Percentiles rank a stretch among this genome's conserved stretches.
Conservation (phyloP, 2,329 filamentous ascomycete species). For the Diplodia sapinea region DNA sequence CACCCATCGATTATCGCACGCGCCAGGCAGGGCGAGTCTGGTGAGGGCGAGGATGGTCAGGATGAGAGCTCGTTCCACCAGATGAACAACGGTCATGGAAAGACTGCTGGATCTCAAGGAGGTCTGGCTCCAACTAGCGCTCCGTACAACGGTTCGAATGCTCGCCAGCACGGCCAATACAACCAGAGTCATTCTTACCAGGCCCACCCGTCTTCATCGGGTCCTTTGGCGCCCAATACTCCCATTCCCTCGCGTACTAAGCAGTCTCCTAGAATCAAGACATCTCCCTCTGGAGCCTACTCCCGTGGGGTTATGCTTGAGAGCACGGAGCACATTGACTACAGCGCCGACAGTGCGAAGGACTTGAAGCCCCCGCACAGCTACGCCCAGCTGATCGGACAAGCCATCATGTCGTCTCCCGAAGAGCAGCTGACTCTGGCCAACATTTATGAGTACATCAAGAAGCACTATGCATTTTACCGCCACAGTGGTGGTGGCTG, state of each 20-base stretch:
- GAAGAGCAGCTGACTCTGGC: slow-evolving; percentile 90
- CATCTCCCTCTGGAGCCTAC: slow-evolving; percentile 53
- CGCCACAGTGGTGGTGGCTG: slow-evolving; percentile 83
- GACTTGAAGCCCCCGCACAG: slow-evolving; percentile 96
- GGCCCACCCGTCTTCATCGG: slow-evolving; percentile 25
- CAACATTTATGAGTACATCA: slow-evolving; percentile 94
- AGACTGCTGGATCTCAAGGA: slow-evolving; percentile 34
- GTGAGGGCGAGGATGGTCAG: slow-evolving; percentile 44
- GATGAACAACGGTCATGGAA: slow-evolving; percentile 29
- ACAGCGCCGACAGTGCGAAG: slow-evolving; percentile 81
- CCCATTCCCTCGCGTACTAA: slow-evolving; percentile 46
- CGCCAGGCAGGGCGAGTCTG: slow-evolving; percentile 48
- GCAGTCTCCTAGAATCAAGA: slow-evolving; percentile 47
- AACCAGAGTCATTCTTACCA: slow-evolving; percentile 21
- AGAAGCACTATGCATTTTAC: slow-evolving; percentile 90
- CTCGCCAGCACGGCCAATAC: slow-evolving; percentile 30
- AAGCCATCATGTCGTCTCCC: slow-evolving; percentile 85
- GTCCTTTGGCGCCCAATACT: slow-evolving; percentile 36
- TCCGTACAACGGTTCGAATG: slow-evolving; percentile 21
- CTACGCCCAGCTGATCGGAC: slow-evolving; percentile 95
- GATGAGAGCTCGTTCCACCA: slow-evolving; percentile 27
- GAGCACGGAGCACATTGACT: slow-evolving; percentile 67
- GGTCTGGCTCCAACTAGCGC: slow-evolving; percentile 36
- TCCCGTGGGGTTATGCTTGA: slow-evolving; percentile 59
- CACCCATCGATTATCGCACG: slow-evolving; percentile 67